Conservation (phyloP, 176 grass and related monocot genomes). For the Avena atlantica region DNA sequence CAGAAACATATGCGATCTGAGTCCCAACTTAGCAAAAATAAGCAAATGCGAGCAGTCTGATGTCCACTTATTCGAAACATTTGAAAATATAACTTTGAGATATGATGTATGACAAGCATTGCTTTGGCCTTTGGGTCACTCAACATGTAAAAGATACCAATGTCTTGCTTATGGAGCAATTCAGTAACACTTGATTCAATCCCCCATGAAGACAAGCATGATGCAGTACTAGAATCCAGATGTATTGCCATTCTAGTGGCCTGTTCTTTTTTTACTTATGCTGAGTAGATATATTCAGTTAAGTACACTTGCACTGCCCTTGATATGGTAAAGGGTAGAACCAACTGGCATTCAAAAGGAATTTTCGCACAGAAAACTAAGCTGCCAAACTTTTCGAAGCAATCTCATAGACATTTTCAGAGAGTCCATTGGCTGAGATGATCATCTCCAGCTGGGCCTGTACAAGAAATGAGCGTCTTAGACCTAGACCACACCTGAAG, state of each 20-base stretch:
- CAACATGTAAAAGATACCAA: background rate
- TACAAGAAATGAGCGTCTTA: conserved; percentile 14
- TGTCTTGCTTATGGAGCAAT: background rate
- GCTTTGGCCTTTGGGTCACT: background rate
- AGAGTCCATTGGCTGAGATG: conserved; percentile 89
- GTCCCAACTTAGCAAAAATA: background rate
- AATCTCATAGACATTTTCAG: conserved; percentile 97
- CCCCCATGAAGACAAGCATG: background rate
- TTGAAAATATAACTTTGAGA: too few species aligned
- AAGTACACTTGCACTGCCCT: background rate
- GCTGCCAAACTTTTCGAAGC: conserved; percentile 87
- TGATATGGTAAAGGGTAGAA: background rate
- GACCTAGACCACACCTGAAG: background rate
- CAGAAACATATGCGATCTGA: background rate
- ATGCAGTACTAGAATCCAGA: background rate
- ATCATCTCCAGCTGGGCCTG: conserved; percentile 96
- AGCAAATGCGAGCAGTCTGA: background rate
- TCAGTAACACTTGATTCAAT: background rate
- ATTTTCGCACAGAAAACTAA: conserved; percentile 31
- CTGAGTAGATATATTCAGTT: conserved; percentile 21
- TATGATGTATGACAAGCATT: background rate
- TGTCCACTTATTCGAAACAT: background rate
- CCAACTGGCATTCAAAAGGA: background rate
- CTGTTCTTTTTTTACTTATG: background rate
- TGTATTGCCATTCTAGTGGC: background rate